phyloP scores from a whole-genome alignment of 2,329 filamentous ascomycete species.

The Apiospora marii region DNA sequence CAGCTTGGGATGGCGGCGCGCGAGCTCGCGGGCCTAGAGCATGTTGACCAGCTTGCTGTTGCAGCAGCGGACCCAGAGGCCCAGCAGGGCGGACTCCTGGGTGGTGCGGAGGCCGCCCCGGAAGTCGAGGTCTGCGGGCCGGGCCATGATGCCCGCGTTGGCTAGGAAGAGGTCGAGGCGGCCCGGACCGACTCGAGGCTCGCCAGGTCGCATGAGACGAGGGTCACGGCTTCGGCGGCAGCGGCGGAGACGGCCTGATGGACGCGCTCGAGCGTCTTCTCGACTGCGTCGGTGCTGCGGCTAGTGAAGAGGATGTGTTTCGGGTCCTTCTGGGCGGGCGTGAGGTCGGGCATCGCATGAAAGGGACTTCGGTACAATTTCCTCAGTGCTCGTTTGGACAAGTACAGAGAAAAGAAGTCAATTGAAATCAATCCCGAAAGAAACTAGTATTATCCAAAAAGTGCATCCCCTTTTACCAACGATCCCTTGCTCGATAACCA shows the following conservation, averaged over 20 bases:
- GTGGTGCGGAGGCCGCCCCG: constrained; percentile 21
- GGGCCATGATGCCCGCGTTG: constrained; percentile 46
- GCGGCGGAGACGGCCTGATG: constrained; percentile 8
- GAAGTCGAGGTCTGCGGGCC: constrained; percentile 35
- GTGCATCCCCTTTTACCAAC: no score
- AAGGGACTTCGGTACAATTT: no score
- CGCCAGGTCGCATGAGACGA: constrained; percentile 29
- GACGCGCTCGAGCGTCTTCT: constrained; percentile 27
- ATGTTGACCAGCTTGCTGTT: constrained; percentile 34
- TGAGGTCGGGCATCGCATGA: constrained; percentile 13
- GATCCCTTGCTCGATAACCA: background rate
- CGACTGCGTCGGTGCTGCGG: constrained; percentile 33
- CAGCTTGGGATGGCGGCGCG: constrained; percentile 40
- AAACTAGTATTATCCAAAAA: background rate
- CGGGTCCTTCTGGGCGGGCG: constrained; percentile 31
- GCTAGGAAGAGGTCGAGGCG: constrained; percentile 48
- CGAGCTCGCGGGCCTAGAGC: constrained; percentile 28
- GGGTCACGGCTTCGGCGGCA: constrained; percentile 20
- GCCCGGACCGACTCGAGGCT: constrained; percentile 24
- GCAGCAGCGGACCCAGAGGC: constrained; percentile 34
- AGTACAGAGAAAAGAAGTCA: background rate
- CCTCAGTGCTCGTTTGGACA: background rate
- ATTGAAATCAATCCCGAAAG: background rate
- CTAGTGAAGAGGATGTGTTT: constrained; percentile 35
- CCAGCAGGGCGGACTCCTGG: constrained; percentile 27